These are phyloP conservation scores for Xylariaceae sp. DNA, from an alignment of 2,329 filamentous ascomycete genomes.

Conservation along the genomic window DNA sequence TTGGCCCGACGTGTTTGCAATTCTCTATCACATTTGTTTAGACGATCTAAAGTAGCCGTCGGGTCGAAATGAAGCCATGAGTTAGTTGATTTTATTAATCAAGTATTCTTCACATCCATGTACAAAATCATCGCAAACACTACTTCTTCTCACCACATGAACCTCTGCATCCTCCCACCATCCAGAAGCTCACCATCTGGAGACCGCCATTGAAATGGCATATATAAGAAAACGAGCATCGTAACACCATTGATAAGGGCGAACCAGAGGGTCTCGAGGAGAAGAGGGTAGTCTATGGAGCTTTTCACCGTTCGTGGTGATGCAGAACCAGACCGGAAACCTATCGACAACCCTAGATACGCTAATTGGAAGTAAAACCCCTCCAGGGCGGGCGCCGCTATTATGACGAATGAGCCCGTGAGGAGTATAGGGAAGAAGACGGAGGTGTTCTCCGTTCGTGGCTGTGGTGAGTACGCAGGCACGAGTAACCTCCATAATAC, in stretches of 20 bases:
- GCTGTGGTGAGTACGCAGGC: slow-evolving; percentile 41
- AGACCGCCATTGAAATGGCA: slow-evolving; percentile 63
- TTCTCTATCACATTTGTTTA: too few species aligned
- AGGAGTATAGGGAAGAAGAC: slow-evolving; percentile 33
- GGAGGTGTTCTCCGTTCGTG: neutral
- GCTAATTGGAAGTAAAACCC: too few species aligned
- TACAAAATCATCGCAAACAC: too few species aligned
- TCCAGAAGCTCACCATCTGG: slow-evolving; percentile 51
- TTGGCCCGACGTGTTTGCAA: too few species aligned
- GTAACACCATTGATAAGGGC: slow-evolving; percentile 60
- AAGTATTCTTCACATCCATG: too few species aligned
- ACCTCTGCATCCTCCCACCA: slow-evolving; percentile 61
- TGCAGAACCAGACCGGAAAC: too few species aligned
- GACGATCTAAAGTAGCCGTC: too few species aligned
- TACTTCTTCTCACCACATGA: slow-evolving; percentile 67
- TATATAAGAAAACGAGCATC: slow-evolving; percentile 66
- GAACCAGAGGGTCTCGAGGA: slow-evolving; percentile 67
- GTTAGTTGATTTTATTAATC: too few species aligned
- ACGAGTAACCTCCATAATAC: slow-evolving; percentile 84
- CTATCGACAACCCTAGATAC: too few species aligned
- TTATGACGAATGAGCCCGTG: too few species aligned
- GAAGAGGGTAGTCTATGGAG: slow-evolving; percentile 24
- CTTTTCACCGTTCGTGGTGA: neutral
- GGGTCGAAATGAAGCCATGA: too few species aligned
- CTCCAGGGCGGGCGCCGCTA: too few species aligned